phyloP scores from a whole-genome alignment of 768 basidiomycete genomes.

The Mycena indigotica region DNA sequence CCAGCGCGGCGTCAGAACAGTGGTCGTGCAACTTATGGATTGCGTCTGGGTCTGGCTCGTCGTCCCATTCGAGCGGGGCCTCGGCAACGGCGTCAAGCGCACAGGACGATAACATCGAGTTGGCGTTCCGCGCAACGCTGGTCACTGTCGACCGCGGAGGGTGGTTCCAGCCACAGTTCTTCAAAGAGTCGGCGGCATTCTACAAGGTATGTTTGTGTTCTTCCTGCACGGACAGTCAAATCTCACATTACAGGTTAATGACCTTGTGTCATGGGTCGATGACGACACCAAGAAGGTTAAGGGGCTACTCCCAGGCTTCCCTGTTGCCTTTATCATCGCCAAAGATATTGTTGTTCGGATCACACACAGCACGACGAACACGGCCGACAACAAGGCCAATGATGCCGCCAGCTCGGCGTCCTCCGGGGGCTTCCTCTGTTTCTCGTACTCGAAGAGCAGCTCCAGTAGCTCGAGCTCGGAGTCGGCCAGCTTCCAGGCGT shows the following conservation, averaged over 20 bases:
- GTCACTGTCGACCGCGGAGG: constrained; percentile 26
- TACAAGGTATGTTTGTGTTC: constrained; percentile 10
- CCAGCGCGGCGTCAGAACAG: neutral
- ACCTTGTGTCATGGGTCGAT: constrained; percentile 9
- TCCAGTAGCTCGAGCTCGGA: constrained; percentile 1
- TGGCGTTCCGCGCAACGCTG: constrained; percentile 23
- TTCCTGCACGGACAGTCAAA: too few relatives aligned
- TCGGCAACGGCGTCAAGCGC: neutral
- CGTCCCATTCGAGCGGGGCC: neutral
- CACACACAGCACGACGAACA: neutral
- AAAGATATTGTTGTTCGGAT: constrained; percentile 16
- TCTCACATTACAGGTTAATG: constrained; percentile 15
- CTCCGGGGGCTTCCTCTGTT: constrained; percentile 19
- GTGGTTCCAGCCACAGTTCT: constrained; percentile 29
- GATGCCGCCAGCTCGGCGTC: neutral
- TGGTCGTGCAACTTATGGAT: constrained; percentile 14
- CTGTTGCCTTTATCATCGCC: constrained; percentile 10
- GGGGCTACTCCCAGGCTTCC: constrained; percentile 11
- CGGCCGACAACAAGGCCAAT: neutral
- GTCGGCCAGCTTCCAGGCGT: constrained; percentile 7
- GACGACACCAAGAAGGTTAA: too few relatives aligned
- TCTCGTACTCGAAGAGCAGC: constrained; percentile 15
- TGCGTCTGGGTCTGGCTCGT: constrained; percentile 4
- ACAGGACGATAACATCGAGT: neutral
- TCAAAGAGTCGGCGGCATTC: constrained; percentile 21